Evolutionary conservation across 495 filamentous ascomycete genomes (phyloP).

Genomic region (Friedmanniomyces simplex): DNA sequence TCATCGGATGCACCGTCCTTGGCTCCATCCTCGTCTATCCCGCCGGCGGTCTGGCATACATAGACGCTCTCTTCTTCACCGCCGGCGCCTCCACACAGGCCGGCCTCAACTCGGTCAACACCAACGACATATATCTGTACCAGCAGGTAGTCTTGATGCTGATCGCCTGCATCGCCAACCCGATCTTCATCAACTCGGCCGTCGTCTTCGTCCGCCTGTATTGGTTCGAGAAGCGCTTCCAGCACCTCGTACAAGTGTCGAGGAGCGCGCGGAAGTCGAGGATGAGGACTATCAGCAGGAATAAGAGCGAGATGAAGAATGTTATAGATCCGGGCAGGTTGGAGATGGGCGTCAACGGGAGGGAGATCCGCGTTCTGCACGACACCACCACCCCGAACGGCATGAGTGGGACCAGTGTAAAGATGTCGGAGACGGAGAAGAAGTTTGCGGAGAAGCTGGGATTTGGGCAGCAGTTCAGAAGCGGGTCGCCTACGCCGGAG

Average conservation of each 20-base stretch:
- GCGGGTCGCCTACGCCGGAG: constrained; percentile 9
- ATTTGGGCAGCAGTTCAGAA: neutral
- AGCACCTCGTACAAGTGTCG: constrained; percentile 57
- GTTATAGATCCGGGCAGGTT: constrained; percentile 40
- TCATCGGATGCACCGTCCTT: constrained; percentile 56
- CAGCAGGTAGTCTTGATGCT: constrained; percentile 60
- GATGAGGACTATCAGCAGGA: constrained; percentile 47
- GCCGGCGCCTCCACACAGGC: constrained; percentile 78
- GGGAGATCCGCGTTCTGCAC: constrained; percentile 60
- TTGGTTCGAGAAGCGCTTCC: constrained; percentile 95
- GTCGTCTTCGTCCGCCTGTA: constrained; percentile 88
- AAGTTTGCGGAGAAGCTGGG: constrained; percentile 12
- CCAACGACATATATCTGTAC: constrained; percentile 64
- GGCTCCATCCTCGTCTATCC: constrained; percentile 68
- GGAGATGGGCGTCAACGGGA: constrained; percentile 59
- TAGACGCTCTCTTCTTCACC: constrained; percentile 82
- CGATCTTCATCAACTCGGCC: constrained; percentile 78
- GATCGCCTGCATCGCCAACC: constrained; percentile 52
- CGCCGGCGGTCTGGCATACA: constrained; percentile 54
- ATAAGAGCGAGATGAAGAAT: constrained; percentile 35
- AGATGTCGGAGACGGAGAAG: constrained; percentile 1
- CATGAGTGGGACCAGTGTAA: constrained; percentile 23
- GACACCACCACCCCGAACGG: constrained; percentile 32
- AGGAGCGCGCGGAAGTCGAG: constrained; percentile 38
- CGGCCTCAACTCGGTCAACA: constrained; percentile 71